These are phyloP conservation scores for Alternaria rosae DNA, from an alignment of 2,329 filamentous ascomycete genomes.

Conservation along the genomic window DNA sequence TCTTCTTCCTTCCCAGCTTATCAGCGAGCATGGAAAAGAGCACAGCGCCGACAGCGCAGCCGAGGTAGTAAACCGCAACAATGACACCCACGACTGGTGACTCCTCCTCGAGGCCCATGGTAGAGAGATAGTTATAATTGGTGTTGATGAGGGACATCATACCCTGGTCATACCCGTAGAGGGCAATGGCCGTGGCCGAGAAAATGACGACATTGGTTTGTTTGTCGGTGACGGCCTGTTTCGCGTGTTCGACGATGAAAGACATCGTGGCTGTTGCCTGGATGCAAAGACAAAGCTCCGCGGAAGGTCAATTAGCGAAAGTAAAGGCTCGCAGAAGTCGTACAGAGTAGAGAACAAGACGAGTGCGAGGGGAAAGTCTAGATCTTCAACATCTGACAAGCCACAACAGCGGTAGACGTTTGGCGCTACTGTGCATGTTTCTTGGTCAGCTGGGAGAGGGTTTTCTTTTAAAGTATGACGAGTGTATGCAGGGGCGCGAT, in stretches of 20 bases:
- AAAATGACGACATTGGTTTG: constrained; percentile 61
- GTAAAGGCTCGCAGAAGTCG: not conserved
- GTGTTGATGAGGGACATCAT: constrained; percentile 65
- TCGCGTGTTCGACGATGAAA: constrained; percentile 5
- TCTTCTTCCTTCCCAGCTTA: constrained; percentile 61
- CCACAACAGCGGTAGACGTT: constrained; percentile 5
- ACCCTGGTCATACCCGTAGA: constrained; percentile 60
- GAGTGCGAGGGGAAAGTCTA: not conserved
- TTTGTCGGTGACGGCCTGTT: constrained; percentile 44
- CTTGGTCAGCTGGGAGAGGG: constrained; percentile 23
- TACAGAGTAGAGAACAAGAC: not conserved
- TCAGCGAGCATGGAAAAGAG: constrained; percentile 65
- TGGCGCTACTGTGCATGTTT: constrained; percentile 6
- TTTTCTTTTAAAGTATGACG: constrained; percentile 22
- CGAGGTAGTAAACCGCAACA: constrained; percentile 68
- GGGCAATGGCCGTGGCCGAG: constrained; percentile 61
- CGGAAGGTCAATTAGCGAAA: not conserved
- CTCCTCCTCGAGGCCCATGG: constrained; percentile 62
- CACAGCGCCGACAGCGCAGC: constrained; percentile 65
- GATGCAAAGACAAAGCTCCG: not conserved
- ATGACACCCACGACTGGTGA: constrained; percentile 65
- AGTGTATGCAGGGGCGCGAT: constrained; percentile 24
- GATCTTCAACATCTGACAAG: not conserved
- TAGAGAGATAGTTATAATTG: constrained; percentile 62
- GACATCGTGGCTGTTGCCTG: constrained; percentile 10